Evolutionary conservation across 2,329 filamentous ascomycete genomes (phyloP).

Genomic region (Phoma sp.): DNA sequence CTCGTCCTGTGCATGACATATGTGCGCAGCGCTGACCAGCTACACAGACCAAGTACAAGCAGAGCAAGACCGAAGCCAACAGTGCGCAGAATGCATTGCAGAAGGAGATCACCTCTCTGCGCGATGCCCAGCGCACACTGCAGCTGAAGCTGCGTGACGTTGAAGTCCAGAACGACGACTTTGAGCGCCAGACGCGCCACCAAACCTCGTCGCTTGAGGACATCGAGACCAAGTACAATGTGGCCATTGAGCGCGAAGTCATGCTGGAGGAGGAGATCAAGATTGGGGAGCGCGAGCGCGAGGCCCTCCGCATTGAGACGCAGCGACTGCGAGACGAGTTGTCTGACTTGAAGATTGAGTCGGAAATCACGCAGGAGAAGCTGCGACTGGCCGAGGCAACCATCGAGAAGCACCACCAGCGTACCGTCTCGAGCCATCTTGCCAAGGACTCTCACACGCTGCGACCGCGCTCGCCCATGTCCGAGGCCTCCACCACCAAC

Average conservation of each 20-base stretch:
- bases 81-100: constrained; percentile 83
- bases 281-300: constrained; percentile 88
- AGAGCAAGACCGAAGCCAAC: constrained; percentile 87
- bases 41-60: constrained; percentile 86
- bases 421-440: constrained; percentile 58
- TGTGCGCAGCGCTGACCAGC: constrained; percentile 5
- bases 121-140: constrained; percentile 81
- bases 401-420: constrained; percentile 56
- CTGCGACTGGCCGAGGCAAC: constrained; percentile 71
- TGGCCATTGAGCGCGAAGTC: constrained; percentile 88
- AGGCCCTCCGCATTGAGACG: constrained; percentile 84
- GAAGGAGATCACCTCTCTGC: constrained; percentile 92
- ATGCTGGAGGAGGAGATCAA: constrained; percentile 96
- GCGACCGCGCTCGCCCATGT: constrained; percentile 70
- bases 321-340: constrained; percentile 91
- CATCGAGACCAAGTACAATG: constrained; percentile 95
- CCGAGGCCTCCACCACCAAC: constrained; percentile 79
- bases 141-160: constrained; percentile 89
- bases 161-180: constrained; percentile 98
- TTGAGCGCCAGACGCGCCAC: constrained; percentile 93
- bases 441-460: constrained; percentile 52
- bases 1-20: no score
- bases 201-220: constrained; percentile 96
- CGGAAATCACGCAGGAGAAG: constrained; percentile 93
- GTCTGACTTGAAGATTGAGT: constrained; percentile 91